Evolutionary conservation across 306 rosid species (phyloP).

Genomic region (Vigna reflexopilosa): DNA sequence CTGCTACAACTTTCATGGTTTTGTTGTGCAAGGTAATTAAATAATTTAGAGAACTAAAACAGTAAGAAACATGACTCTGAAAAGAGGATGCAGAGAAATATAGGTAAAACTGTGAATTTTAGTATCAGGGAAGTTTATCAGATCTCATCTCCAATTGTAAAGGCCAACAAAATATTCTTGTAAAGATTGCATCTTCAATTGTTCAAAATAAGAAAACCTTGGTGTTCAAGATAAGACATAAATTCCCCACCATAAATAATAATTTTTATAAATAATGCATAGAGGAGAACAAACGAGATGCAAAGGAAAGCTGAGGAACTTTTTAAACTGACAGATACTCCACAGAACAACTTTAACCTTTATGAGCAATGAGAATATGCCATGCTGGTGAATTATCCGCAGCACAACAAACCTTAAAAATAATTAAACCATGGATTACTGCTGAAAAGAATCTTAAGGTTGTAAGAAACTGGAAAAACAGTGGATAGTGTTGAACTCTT

Average conservation of each 20-base stretch:
- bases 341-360: too few species aligned
- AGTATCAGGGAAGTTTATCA: too few species aligned
- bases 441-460: conserved; percentile 22
- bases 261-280: too few species aligned
- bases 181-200: too few species aligned
- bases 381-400: not conserved
- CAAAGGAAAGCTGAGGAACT: not conserved
- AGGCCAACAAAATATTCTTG: too few species aligned
- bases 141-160: too few species aligned
- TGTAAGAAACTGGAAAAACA: conserved; percentile 5
- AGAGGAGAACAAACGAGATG: not conserved
- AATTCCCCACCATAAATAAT: too few species aligned
- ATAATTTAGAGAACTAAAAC: conserved; percentile 19
- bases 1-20: conserved; percentile 35
- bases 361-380: conserved; percentile 29
- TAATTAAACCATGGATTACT: conserved; percentile 20
- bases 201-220: too few species aligned
- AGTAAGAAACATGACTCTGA: not conserved
- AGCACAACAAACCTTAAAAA: not conserved
- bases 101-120: too few species aligned
- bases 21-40: conserved; percentile 6
- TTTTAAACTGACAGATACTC: too few species aligned
- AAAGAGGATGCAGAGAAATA: not conserved
- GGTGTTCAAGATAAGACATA: too few species aligned
- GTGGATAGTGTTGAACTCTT: not conserved